A percentile compares a stretch with the other conserved stretches of the same genome.
Conservation (phyloP, 2,329 filamentous ascomycete species). For the Fusarium circinatum region DNA sequence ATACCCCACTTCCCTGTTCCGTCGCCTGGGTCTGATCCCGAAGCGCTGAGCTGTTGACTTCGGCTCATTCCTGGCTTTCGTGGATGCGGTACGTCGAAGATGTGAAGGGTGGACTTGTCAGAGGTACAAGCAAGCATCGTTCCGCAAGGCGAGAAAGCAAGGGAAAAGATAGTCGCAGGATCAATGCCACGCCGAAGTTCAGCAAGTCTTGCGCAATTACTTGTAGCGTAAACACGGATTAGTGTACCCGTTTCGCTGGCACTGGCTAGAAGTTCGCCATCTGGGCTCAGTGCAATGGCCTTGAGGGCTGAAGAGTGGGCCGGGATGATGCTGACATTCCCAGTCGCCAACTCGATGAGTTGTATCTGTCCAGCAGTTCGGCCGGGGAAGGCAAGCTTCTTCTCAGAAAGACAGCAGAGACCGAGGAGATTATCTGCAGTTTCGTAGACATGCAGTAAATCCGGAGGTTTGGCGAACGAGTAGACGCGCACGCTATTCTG, state of each 20-base stretch:
- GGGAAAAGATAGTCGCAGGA: conserved; percentile 84
- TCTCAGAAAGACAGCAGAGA: conserved; percentile 79
- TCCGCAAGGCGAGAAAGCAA: conserved; percentile 87
- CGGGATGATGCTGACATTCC: conserved; percentile 91
- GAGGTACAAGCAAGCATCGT: conserved; percentile 89
- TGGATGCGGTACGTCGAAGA: conserved; percentile 83
- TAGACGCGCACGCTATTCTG: conserved; percentile 86
- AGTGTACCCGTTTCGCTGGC: conserved; percentile 93
- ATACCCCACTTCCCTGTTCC: conserved; percentile 84
- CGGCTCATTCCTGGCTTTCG: conserved; percentile 52
- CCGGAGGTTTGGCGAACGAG: conserved; percentile 77
- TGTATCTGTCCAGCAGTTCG: conserved; percentile 89
- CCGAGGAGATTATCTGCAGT: conserved; percentile 87
- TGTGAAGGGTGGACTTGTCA: conserved; percentile 94
- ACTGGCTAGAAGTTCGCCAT: conserved; percentile 85
- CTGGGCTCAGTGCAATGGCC: conserved; percentile 80
- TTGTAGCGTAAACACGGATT: conserved; percentile 84
- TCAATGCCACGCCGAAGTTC: conserved; percentile 93
- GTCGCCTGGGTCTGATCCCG: conserved; percentile 56
- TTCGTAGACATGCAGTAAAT: conserved; percentile 79
- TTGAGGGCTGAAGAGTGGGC: conserved; percentile 84
- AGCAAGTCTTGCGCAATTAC: conserved; percentile 80
- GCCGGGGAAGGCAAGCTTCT: conserved; percentile 85
- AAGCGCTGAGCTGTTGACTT: conserved; percentile 44
- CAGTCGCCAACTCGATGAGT: conserved; percentile 79